Evolutionary conservation across 179 eudicot species (phyloP).

Genomic region (Heliamphora pulchella): DNA sequence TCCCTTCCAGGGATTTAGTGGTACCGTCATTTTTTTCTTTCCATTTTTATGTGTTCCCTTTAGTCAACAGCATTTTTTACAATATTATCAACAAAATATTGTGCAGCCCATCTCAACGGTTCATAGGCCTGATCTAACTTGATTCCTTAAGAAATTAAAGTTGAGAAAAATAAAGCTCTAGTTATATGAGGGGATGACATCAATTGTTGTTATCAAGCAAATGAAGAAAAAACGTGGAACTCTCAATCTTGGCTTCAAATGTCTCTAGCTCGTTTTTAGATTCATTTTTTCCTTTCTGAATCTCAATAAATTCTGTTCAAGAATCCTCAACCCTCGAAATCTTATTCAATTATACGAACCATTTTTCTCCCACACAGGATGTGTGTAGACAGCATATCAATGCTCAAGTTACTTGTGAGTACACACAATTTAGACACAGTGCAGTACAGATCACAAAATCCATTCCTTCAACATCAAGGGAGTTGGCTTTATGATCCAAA

Average conservation of each 20-base stretch:
- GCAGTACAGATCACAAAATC: no score
- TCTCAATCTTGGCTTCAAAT: neutral
- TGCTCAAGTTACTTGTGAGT: neutral
- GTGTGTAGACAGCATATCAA: neutral
- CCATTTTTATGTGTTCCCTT: neutral
- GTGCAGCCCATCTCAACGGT: neutral
- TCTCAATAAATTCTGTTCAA: neutral
- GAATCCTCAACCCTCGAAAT: neutral
- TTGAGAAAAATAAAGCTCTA: neutral
- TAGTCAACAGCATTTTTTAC: neutral
- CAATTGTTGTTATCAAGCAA: neutral
- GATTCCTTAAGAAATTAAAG: neutral
- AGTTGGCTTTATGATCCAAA: no score
- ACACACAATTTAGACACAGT: neutral
- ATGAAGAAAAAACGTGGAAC: neutral
- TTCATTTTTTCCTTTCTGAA: neutral
- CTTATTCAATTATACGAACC: neutral
- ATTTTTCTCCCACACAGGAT: conserved; percentile 1
- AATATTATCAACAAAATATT: neutral
- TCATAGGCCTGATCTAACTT: neutral
- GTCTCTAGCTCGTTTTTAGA: neutral
- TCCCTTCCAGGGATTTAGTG: no score
- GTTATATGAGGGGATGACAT: neutral
- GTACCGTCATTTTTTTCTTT: neutral
- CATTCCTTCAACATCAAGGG: no score